Evolutionary conservation across 495 filamentous ascomycete genomes (phyloP).

Genomic region (Bombardia bombarda): DNA sequence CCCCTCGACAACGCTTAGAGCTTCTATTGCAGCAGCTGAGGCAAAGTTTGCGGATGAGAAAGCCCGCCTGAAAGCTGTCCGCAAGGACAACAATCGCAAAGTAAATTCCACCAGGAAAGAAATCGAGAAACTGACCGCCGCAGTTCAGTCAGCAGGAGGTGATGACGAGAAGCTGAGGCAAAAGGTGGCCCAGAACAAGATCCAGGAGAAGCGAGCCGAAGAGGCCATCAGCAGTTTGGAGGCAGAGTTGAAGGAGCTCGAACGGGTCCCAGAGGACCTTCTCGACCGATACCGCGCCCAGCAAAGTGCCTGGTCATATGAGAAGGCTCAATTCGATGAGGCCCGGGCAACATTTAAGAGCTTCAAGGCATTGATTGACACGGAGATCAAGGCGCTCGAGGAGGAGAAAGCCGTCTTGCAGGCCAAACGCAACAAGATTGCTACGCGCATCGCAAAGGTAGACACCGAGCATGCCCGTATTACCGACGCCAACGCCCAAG

Average conservation of each 20-base stretch:
- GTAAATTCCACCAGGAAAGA: conserved; percentile 68
- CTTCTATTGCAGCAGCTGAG: conserved; percentile 76
- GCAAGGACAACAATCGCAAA: conserved; percentile 71
- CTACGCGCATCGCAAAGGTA: conserved; percentile 64
- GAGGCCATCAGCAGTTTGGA: conserved; percentile 58
- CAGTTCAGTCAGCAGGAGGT: conserved; percentile 63
- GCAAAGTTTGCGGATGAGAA: conserved; percentile 70
- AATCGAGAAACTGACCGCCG: conserved; percentile 61
- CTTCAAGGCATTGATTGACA: conserved; percentile 55
- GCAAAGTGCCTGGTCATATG: conserved; percentile 53
- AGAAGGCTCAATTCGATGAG: conserved; percentile 54
- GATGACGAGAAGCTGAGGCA: conserved; percentile 78
- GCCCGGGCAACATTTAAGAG: conserved; percentile 51
- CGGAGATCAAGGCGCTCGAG: conserved; percentile 54
- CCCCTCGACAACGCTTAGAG: conserved; percentile 81
- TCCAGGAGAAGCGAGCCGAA: conserved; percentile 71
- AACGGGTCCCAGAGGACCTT: conserved; percentile 61
- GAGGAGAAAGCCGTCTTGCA: conserved; percentile 58
- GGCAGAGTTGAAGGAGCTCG: conserved; percentile 57
- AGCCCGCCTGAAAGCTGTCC: conserved; percentile 61
- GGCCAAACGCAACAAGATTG: conserved; percentile 72
- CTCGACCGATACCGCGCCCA: conserved; percentile 50
- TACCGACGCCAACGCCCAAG: conserved; percentile 65
- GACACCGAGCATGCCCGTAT: conserved; percentile 74
- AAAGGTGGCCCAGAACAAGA: conserved; percentile 67